A percentile compares a stretch with the other conserved stretches of the same genome.
Evolutionary conservation across 768 basidiomycete species (phyloP).

Genomic region (Nevesoporus exiguus): DNA sequence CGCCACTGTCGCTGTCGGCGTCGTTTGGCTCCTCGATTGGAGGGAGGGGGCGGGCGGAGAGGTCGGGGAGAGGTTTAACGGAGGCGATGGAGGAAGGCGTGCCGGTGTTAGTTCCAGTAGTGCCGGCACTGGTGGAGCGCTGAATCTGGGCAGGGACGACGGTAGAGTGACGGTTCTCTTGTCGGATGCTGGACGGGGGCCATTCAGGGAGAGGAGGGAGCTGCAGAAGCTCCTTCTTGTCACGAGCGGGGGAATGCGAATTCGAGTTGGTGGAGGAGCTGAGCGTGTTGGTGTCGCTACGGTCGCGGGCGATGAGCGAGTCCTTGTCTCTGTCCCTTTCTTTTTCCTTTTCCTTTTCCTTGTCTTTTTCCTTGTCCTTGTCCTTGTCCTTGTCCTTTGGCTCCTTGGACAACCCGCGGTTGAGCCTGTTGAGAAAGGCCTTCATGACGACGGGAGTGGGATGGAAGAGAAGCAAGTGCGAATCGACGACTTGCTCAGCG

Average conservation of each 20-base stretch:
- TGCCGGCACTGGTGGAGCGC: conserved; percentile 28
- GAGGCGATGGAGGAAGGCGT: conserved; percentile 47
- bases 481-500: conserved; percentile 11
- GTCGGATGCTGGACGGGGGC: conserved; percentile 49
- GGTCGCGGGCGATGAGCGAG: conserved; percentile 28
- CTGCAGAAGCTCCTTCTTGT: conserved; percentile 51
- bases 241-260: conserved; percentile 39
- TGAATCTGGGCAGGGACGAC: conserved; percentile 31
- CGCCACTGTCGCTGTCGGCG: conserved; percentile 33
- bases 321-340: conserved; percentile 25
- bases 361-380: conserved; percentile 35
- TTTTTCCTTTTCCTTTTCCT: conserved; percentile 23
- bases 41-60: conserved; percentile 48
- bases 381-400: conserved; percentile 61
- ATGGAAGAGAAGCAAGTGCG: conserved; percentile 1
- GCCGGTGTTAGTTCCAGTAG: conserved; percentile 32
- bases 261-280: conserved; percentile 30
- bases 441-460: conserved; percentile 53
- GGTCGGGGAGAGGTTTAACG: conserved; percentile 72
- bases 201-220: conserved; percentile 63
- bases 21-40: conserved; percentile 43
- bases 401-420: conserved; percentile 53
- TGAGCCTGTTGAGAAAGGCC: conserved; percentile 77
- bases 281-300: no score
- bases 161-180: conserved; percentile 21